Percentiles rank a stretch among this genome's conserved stretches.
Evolutionary conservation across 352 stramenopile genomes (phyloP).

Genomic region (Thraustochytrium sp.): DNA sequence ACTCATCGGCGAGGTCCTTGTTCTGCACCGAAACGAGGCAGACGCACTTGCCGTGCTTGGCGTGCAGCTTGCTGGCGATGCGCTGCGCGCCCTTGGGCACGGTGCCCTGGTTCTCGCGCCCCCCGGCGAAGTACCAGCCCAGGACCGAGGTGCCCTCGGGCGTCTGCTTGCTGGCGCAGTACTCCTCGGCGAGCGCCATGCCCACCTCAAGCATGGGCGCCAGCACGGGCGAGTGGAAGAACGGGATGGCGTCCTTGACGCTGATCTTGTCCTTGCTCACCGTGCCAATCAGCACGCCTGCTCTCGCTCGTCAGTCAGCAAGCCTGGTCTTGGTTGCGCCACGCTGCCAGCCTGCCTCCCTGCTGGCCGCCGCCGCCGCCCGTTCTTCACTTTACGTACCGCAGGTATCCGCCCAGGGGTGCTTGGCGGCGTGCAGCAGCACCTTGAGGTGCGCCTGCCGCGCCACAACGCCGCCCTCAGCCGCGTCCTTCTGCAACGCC

Average conservation of each 20-base stretch:
- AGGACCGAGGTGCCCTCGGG: constrained; percentile 9
- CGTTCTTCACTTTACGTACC: constrained; percentile 22
- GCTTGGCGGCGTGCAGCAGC: constrained; percentile 26
- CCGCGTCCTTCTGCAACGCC: background rate
- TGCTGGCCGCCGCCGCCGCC: background rate
- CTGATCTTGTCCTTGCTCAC: background rate
- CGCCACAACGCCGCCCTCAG: background rate
- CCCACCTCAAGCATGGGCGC: constrained; percentile 7
- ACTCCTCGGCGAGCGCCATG: constrained; percentile 20
- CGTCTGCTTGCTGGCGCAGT: constrained; percentile 26
- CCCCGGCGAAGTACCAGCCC: background rate
- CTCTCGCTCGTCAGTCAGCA: no score
- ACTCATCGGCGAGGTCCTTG: background rate
- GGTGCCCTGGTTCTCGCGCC: background rate
- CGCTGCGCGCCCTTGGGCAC: background rate
- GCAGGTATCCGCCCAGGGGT: background rate
- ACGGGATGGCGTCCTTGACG: background rate
- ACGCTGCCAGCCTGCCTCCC: no score
- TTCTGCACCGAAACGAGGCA: background rate
- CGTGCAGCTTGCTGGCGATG: constrained; percentile 8
- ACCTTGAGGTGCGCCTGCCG: constrained; percentile 29
- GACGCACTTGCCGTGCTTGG: background rate
- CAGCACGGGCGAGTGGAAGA: constrained; percentile 13
- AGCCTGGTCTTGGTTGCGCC: no score
- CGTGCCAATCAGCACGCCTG: constrained; percentile 31